Base-by-base conservation (phyloP, 2,329 filamentous ascomycete species). In the Metarhizium sp. region DNA sequence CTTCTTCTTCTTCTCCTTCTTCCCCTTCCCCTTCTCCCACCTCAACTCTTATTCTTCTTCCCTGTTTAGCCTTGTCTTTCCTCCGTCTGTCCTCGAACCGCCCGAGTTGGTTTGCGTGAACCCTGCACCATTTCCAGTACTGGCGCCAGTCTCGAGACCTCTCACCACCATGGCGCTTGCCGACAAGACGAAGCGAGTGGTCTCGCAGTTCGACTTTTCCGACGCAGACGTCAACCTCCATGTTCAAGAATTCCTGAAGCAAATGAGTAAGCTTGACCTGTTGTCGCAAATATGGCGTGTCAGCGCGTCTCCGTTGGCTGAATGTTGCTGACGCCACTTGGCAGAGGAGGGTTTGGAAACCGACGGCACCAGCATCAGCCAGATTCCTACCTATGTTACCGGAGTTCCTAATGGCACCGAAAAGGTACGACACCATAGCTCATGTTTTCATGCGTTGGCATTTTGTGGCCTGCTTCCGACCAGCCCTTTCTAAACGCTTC, bases 361-460 rank as follows among this genome's bases (percentile, higher is more conserved):
- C 65, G 84, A 92, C 63, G 86, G 86, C 59, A 86, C 89, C 36
- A 91, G 87, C 63, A 74, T 99, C 76, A 92, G 88, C 74, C 94
- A 97, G 75, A 97, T 99, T 66, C 94, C 94, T 7, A 96, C 92
- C 46, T 99, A 96, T 72, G 92, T 99, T 62, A 97, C 94, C 1
- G 87, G 84, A 40, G 92, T 97, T 32, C 94, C 94, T 67, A 94
- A 97, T 80, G 94, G 94, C 64, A 96, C 92, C 3, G 94, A 99
- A 75, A 95, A 96, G 86, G 91, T 59, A 64, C 25, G 29, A 42
- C 32, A 34, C 42, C 57, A 42, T 36, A 55, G 49, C 50, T 47
- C 47, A 25, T 18, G 10, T 4, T 48, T 34, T 50, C 53, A 18
- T 13, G 32, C 38, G 30, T 11, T 50, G 42, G 38, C 38, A 14